Percentiles rank a stretch among this genome's conserved stretches.
These are phyloP conservation scores for Vaucheria bursata DNA, from an alignment of 352 stramenopile species.

Conservation along the genomic window DNA sequence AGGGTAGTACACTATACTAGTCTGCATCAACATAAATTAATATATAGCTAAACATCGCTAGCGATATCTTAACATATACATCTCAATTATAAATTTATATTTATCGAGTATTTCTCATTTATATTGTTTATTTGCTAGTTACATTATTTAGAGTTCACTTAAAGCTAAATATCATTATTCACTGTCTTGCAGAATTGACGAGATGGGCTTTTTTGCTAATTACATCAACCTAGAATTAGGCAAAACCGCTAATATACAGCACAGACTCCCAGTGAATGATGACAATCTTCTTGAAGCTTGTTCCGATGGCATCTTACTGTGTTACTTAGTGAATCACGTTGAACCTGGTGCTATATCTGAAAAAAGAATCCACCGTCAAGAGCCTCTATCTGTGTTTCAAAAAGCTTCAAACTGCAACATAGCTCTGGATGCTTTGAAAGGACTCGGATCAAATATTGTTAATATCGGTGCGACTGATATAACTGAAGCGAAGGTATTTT, in stretches of 20 bases:
- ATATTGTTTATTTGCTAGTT: too few relatives aligned
- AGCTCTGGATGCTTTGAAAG: slow-evolving; percentile 17
- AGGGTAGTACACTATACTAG: too few relatives aligned
- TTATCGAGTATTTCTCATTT: too few relatives aligned
- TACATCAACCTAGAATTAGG: not conserved
- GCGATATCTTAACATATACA: too few relatives aligned
- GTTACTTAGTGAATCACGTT: not conserved
- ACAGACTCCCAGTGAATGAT: not conserved
- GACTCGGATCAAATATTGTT: slow-evolving; percentile 12
- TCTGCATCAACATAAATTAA: too few relatives aligned
- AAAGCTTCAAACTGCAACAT: slow-evolving; percentile 33
- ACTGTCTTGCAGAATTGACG: not conserved
- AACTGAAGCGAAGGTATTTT: not conserved
- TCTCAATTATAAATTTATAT: too few relatives aligned
- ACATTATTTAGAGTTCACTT: too few relatives aligned
- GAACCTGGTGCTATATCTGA: not conserved
- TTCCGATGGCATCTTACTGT: not conserved
- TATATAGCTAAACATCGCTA: too few relatives aligned
- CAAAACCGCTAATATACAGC: not conserved
- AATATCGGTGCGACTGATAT: slow-evolving; percentile 39
- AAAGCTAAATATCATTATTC: too few relatives aligned
- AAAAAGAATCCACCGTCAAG: not conserved
- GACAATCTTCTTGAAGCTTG: not conserved
- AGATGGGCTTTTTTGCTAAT: not conserved
- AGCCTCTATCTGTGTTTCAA: slow-evolving; percentile 29